These are phyloP conservation scores for Penicillium fimorum DNA, from an alignment of 495 filamentous ascomycete species.

Conservation along the genomic window DNA sequence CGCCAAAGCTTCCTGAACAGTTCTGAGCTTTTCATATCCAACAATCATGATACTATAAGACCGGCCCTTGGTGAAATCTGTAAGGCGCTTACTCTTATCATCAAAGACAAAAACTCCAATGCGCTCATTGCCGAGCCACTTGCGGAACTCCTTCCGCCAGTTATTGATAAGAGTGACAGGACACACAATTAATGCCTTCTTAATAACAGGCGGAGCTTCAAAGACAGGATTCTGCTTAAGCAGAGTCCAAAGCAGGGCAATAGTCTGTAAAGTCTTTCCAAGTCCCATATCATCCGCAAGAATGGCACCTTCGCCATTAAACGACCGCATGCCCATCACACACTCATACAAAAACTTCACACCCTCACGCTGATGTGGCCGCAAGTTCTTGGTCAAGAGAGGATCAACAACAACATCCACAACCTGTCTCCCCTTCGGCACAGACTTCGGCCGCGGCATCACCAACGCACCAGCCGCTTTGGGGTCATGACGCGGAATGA, in stretches of 20 bases:
- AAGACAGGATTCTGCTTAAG: conserved; percentile 77
- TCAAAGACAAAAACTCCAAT: conserved; percentile 75
- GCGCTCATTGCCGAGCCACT: conserved; percentile 77
- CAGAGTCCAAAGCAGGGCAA: conserved; percentile 75
- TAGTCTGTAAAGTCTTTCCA: conserved; percentile 79
- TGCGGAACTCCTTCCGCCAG: conserved; percentile 76
- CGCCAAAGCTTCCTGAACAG: conserved; percentile 64
- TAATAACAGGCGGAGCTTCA: conserved; percentile 60
- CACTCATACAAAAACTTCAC: conserved; percentile 81
- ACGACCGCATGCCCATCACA: conserved; percentile 75
- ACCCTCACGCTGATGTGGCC: conserved; percentile 74
- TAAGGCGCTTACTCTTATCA: conserved; percentile 62
- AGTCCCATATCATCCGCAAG: conserved; percentile 83
- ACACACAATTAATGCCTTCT: conserved; percentile 79
- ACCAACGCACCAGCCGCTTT: conserved; percentile 60
- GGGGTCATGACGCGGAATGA: conserved; percentile 67
- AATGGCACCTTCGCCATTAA: conserved; percentile 72
- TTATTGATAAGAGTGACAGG: conserved; percentile 78
- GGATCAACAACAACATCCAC: conserved; percentile 84
- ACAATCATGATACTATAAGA: conserved; percentile 79
- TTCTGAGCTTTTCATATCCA: conserved; percentile 75
- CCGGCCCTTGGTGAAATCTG: conserved; percentile 75
- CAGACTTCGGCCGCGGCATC: conserved; percentile 60
- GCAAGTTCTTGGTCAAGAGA: conserved; percentile 61
- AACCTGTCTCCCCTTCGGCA: conserved; percentile 62